phyloP scores from a whole-genome alignment of 208 protist genomes.

The Trypanosomatidae sp. region DNA sequence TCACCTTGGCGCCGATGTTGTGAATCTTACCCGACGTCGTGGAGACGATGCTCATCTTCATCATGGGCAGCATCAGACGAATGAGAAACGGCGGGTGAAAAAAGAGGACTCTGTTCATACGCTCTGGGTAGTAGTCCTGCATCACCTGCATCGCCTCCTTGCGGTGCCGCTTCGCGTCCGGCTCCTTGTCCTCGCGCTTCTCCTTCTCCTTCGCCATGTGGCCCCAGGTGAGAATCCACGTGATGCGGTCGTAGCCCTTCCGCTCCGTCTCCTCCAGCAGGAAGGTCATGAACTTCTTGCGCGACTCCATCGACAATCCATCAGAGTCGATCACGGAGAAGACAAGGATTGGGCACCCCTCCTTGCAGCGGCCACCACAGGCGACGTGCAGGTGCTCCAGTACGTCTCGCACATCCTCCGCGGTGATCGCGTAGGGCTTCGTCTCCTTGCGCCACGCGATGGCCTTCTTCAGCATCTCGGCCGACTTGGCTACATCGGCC shows the following conservation, averaged over 20 bases:
- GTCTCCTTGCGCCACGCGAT: slow-evolving; percentile 46
- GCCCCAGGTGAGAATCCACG: slow-evolving; percentile 54
- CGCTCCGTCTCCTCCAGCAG: slow-evolving; percentile 47
- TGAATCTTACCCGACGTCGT: slow-evolving; percentile 40
- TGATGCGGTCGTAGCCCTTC: slow-evolving; percentile 45
- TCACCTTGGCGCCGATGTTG: slow-evolving; percentile 28
- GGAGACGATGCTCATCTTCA: slow-evolving; percentile 35
- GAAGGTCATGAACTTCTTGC: slow-evolving; percentile 41
- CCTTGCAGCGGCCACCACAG: slow-evolving; percentile 39
- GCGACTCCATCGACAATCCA: slow-evolving; percentile 30
- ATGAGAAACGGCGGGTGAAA: slow-evolving; percentile 49
- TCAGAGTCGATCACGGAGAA: slow-evolving; percentile 46
- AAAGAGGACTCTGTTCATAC: slow-evolving; percentile 18
- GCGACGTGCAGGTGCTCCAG: slow-evolving; percentile 34
- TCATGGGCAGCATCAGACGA: slow-evolving; percentile 22
- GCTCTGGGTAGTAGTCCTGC: slow-evolving; percentile 5
- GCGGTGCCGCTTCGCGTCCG: neutral
- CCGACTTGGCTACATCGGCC: slow-evolving; percentile 34
- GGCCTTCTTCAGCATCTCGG: slow-evolving; percentile 31
- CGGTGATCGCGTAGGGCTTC: slow-evolving; percentile 44
- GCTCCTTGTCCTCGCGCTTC: slow-evolving; percentile 39
- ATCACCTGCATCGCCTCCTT: slow-evolving; percentile 29
- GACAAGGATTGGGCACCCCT: slow-evolving; percentile 35
- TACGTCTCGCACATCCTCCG: slow-evolving; percentile 24
- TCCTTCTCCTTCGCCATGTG: slow-evolving; percentile 58